Evolutionary conservation across 495 filamentous ascomycete species (phyloP), one percentile per base, ranked within the genome.

Genomic region (Penicillium crystallinum): DNA sequence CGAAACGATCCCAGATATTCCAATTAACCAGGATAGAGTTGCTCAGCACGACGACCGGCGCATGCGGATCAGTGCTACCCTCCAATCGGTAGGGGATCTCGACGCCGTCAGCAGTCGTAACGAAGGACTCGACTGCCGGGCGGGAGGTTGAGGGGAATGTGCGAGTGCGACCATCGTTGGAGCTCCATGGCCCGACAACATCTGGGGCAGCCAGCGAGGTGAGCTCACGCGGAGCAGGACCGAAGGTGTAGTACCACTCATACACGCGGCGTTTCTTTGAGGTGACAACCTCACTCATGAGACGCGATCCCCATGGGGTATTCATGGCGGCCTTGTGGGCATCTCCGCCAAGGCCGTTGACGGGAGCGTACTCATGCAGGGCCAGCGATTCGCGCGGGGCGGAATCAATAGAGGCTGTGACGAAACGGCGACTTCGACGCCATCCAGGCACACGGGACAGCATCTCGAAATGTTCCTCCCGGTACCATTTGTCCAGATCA

Each of bases 201-300:
- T 70, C 65, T 5, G 65, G 49, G 3, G 60, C 63, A 11, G 71
- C 58, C 19, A 80, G 53, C 9, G 75, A 75, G 4, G 72, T 53
- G 17, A 91, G 71, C 46, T 90, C 83, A n/a, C 87, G 74, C 7
- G 86, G 83, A 0, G 79, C 86, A 0, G 86, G 80, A 0, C 86
- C 86, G 58, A 93, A 91, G 34, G 85, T 85, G 69, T 90, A 90
- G 60, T 88, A 85, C 58, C 89, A 81, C 42, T 81, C 71, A 67
- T 88, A 91, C 1, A 73, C 68, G 10, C 87, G 70, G 36, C 81
- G 74, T 14, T 65, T 73, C 55, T 77, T 82, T 33, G 69, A 61
- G n/a, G 74, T 70, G 22, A 87, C 79, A 22, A 77, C 73, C n/a
- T 82, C 77, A 22, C 61, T 61, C 57, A 75, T 75, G 29, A 89